Conservation (phyloP, 2,329 filamentous ascomycete species). For the Talaromyces verruculosus region DNA sequence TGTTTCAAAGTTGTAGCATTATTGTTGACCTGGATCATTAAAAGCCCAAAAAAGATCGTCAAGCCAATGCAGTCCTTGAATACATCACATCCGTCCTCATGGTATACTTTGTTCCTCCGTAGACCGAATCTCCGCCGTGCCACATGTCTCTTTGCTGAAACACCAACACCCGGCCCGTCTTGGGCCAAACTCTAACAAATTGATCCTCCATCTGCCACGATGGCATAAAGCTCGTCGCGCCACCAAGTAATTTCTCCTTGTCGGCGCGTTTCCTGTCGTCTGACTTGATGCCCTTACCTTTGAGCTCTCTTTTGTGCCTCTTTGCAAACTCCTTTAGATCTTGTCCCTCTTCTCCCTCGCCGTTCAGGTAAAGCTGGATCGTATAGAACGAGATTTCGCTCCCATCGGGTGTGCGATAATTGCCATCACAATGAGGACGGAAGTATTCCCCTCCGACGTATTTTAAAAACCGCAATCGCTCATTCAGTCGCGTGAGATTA, state of each 20-base stretch:
- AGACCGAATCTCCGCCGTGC: conserved; percentile 57
- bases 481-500: conserved; percentile 57
- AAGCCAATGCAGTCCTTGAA: background rate
- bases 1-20: background rate
- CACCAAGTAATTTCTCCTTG: conserved; percentile 45
- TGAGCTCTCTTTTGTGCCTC: conserved; percentile 20
- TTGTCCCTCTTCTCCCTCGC: conserved; percentile 38
- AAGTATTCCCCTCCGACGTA: conserved; percentile 75
- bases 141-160: conserved; percentile 57
- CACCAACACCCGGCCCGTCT: conserved; percentile 53
- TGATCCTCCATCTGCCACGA: conserved; percentile 32
- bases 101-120: conserved; percentile 55
- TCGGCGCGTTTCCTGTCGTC: conserved; percentile 20
- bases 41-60: background rate
- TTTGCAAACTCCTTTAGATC: conserved; percentile 30
- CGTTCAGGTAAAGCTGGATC: conserved; percentile 57
- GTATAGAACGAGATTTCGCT: conserved; percentile 55
- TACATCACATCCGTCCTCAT: conserved; percentile 53
- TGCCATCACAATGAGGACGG: conserved; percentile 66
- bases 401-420: conserved; percentile 59
- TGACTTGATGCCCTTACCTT: conserved; percentile 23
- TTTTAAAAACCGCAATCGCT: conserved; percentile 72
- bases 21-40: background rate
- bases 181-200: conserved; percentile 49
- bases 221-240: conserved; percentile 55